These are phyloP conservation scores for Argentina anserina DNA, from an alignment of 306 rosid genomes.

Conservation along the genomic window DNA sequence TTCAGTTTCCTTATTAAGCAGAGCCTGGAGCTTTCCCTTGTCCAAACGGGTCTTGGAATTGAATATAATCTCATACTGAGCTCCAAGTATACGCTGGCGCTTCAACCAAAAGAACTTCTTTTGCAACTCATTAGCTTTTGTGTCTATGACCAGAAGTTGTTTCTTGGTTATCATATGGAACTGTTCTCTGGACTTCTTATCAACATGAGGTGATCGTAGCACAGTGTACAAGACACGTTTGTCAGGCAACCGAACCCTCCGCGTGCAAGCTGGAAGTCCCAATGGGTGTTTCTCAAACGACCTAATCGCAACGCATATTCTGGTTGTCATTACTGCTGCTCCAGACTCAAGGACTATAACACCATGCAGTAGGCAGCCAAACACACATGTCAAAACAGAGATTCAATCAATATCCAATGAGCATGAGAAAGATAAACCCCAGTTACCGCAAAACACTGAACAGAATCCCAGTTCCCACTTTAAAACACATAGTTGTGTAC, in stretches of 20 bases:
- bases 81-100: constrained; percentile 12
- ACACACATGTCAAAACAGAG: too few species aligned
- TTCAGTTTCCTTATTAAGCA: not conserved
- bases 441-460: too few species aligned
- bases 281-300: constrained; percentile 4
- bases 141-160: constrained; percentile 4
- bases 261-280: not conserved
- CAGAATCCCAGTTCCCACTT: too few species aligned
- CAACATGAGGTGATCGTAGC: constrained; percentile 1
- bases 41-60: constrained; percentile 8
- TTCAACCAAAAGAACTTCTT: constrained; percentile 12
- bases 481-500: too few species aligned
- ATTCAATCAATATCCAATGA: too few species aligned
- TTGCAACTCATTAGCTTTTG: not conserved
- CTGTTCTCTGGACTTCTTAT: constrained; percentile 9
- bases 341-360: not conserved
- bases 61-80: constrained; percentile 10
- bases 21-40: constrained; percentile 1
- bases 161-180: constrained; percentile 11
- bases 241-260: constrained; percentile 7
- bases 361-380: too few species aligned
- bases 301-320: constrained; percentile 3
- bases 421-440: too few species aligned
- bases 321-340: constrained; percentile 4
- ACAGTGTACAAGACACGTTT: not conserved